phyloP scores from a whole-genome alignment of 352 stramenopile species.

The Phytophthora pini region DNA sequence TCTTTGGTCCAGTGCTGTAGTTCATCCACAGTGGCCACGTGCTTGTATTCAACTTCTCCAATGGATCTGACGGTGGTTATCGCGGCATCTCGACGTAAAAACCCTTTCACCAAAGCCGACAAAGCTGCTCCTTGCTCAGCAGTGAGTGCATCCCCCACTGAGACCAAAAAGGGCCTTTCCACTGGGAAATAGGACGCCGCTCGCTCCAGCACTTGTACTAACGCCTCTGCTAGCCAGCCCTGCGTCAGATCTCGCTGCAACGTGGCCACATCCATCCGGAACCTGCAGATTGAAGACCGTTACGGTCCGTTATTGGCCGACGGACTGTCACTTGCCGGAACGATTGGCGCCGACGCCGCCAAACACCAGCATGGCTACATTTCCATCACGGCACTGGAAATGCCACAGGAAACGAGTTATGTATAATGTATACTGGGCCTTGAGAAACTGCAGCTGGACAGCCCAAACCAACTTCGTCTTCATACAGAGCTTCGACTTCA shows the following conservation, averaged over 20 bases:
- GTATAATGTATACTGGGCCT: no score
- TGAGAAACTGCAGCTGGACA: no score
- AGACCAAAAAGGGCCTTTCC: slow-evolving; percentile 25
- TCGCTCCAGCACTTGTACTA: slow-evolving; percentile 46
- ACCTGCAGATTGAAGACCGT: slow-evolving; percentile 5
- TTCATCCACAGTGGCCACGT: slow-evolving; percentile 14
- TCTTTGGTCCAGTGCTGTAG: slow-evolving; percentile 7
- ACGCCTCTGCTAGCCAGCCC: slow-evolving; percentile 50
- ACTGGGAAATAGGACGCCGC: slow-evolving; percentile 4
- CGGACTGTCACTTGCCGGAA: slow-evolving; percentile 34
- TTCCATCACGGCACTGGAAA: slow-evolving; percentile 9
- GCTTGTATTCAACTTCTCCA: slow-evolving; percentile 5
- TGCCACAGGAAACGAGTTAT: no score
- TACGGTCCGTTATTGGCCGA: slow-evolving; percentile 19
- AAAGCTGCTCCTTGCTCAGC: slow-evolving; percentile 19
- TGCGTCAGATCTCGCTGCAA: slow-evolving; percentile 39
- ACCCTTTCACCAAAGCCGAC: slow-evolving; percentile 17
- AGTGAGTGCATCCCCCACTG: slow-evolving; percentile 21
- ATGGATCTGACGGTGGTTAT: neutral
- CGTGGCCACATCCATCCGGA: slow-evolving; percentile 31
- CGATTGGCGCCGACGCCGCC: slow-evolving; percentile 15
- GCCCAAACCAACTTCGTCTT: no score
- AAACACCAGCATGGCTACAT: slow-evolving; percentile 35
- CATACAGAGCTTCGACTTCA: no score
- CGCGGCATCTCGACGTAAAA: slow-evolving; percentile 18